Evolutionary conservation across 2,329 filamentous ascomycete genomes (phyloP), one percentile per base, ranked within the genome.

Genomic region (Aureobasidium sp.): DNA sequence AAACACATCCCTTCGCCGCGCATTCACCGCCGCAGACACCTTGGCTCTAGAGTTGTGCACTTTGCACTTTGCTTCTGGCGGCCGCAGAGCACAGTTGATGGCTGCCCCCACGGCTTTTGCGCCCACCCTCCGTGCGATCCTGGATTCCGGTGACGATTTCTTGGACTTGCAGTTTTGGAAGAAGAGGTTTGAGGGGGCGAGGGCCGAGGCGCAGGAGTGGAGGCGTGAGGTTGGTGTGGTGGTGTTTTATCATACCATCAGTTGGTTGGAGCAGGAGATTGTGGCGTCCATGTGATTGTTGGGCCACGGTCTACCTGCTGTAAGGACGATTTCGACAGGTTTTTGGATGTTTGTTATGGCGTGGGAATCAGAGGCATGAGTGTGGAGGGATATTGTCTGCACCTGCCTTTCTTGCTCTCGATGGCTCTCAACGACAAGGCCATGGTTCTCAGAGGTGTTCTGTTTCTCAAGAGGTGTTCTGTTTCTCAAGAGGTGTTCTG

Each of bases 151-250:
- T 2, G 52, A 54, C 17, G 52, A 54, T 2, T 54, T 54, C 15
- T 1, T 42, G 35, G 52, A 54, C 1, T 9, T 54, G 37, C 52
- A 54, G 52, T 42, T 14, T 19, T 54, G 52, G 52, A 40, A 31
- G 3, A 39, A 19, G 17, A 29, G 17, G 24, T 29, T 54, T 44
- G 52, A 54, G 52, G 17, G 24, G 11, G 15, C n/a, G 33, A 37
- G 19, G 15, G 1, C 0, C 1, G 49, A 39, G n/a, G 33, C 22
- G 3, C 4, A 4, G 37, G 37, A n/a, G 15, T 29, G 35, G 22
- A 54, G 11, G 3, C 6, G 14, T 2, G 52, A 42, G 8, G 35
- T 54, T 15, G 52, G 52, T 8, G 15, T 44, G 9, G 35, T 27
- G 35, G 37, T 54, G 35, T 54, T 54, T 42, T 24, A 17, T 39